Evolutionary conservation across 495 filamentous ascomycete species (phyloP), one percentile per base, ranked within the genome.

Genomic region (Annulohypoxylon stygium): DNA sequence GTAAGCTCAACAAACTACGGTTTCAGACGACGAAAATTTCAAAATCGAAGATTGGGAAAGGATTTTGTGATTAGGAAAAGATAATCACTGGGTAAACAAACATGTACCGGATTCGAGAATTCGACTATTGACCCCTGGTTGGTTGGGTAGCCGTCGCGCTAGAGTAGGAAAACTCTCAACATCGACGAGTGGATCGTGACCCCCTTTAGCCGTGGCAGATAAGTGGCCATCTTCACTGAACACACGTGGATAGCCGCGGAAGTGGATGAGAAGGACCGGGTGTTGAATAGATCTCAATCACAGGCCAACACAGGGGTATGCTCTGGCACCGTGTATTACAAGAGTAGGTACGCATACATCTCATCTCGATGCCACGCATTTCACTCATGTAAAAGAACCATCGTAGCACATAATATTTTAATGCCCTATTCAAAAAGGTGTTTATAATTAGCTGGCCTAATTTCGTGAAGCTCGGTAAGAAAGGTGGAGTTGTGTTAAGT

Each of bases 181-280:
- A 16, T 45, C 20, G 50, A 65, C 62, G 47, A 51, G 62, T 57
- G 51, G 62, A 54, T 65, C 62, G n/a, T 33, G 16, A 7, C n/a
- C 25, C 37, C 23, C 12, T 54, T 39, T 23, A 45, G 50, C 3
- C 39, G 25, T 39, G 16, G 45, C 23, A 10, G n/a, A 25, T 33
- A 54, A 57, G 37, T 20, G 10, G 23, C 9, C 18, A 65, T 45
- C 50, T 26, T 47, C 14, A 37, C 23, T 57, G 12, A 34, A 34
- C 3, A 55, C 36, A 23, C 43, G 61, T 36, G 48, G 48, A 45
- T 12, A 16, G 18, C 36, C 48, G 37, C 25, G 2, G 12, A 55
- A 34, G 26, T 16, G 20, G 33, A 25, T 37, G 53, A 57, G 33
- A 57, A 37, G 53, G 33, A n/a, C 33, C 20, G 30, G 25, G 50